Conservation (phyloP, 148 eudicot species). For the Amaranthus cruentus region DNA sequence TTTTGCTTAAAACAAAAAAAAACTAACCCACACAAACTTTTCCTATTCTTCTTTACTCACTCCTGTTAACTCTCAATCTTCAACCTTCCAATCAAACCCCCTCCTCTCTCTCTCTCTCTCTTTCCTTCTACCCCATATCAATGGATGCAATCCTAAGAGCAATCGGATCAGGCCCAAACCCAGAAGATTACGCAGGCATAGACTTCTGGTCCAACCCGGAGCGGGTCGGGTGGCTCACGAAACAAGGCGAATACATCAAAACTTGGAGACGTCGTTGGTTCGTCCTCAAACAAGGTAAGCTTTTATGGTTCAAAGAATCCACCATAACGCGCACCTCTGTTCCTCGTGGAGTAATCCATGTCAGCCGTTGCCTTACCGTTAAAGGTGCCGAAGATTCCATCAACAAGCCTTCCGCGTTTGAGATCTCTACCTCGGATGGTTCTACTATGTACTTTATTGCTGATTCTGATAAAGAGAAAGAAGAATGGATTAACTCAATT, state of each 20-base stretch:
- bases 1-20: too few species aligned
- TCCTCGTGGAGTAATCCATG: constrained; percentile 77
- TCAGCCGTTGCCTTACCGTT: constrained; percentile 55
- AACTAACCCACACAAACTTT: too few species aligned
- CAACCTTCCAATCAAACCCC: neutral
- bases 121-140: neutral
- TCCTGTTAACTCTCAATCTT: neutral
- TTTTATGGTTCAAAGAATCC: constrained; percentile 83
- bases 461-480: constrained; percentile 81
- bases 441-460: constrained; percentile 71
- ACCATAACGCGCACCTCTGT: constrained; percentile 44
- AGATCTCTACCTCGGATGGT: constrained; percentile 49
- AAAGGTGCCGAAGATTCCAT: constrained; percentile 79
- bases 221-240: constrained; percentile 70
- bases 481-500: constrained; percentile 86
- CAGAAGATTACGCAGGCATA: constrained; percentile 23
- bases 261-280: constrained; percentile 96
- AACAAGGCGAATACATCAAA: constrained; percentile 87
- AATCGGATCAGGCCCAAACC: constrained; percentile 20
- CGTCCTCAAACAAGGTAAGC: constrained; percentile 76
- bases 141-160: constrained; percentile 71
- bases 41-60: too few species aligned
- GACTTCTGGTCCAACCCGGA: constrained; percentile 75
- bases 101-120: neutral
- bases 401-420: constrained; percentile 51